Evolutionary conservation across 345 rosid species (phyloP).

Genomic region (Euphorbia pulcherrima): DNA sequence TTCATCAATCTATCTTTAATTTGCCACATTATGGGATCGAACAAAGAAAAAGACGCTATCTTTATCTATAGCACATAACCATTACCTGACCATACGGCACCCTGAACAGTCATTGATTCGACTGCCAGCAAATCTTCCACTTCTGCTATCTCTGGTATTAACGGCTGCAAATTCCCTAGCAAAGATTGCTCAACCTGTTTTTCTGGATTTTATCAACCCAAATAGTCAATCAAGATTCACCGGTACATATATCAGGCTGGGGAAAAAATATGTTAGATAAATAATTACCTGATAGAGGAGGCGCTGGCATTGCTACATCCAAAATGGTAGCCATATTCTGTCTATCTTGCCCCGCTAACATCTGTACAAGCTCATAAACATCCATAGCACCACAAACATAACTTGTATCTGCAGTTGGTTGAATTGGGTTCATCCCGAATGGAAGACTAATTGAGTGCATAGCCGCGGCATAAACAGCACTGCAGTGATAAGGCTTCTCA

Average conservation of each 20-base stretch:
- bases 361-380: slow-evolving; percentile 50
- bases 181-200: slow-evolving; percentile 40
- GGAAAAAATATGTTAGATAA: background rate
- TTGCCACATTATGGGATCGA: too few species aligned
- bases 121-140: slow-evolving; percentile 63
- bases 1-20: too few species aligned
- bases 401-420: slow-evolving; percentile 41
- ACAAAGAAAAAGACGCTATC: too few species aligned
- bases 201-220: slow-evolving; percentile 33
- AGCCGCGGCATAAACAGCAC: slow-evolving; percentile 87
- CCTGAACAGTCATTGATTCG: slow-evolving; percentile 65
- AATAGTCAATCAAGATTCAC: slow-evolving; percentile 8
- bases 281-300: slow-evolving; percentile 44
- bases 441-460: slow-evolving; percentile 69
- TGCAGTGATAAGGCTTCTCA: slow-evolving; percentile 70
- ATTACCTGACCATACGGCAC: slow-evolving; percentile 61
- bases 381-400: slow-evolving; percentile 54
- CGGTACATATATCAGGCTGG: background rate
- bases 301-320: slow-evolving; percentile 78
- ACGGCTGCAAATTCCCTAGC: slow-evolving; percentile 43
- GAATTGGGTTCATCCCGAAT: slow-evolving; percentile 55
- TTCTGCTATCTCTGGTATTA: slow-evolving; percentile 67
- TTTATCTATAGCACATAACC: too few species aligned
- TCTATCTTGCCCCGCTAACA: slow-evolving; percentile 61
- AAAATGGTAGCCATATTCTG: slow-evolving; percentile 62